Percentiles rank a stretch among this genome's conserved stretches.
These are phyloP conservation scores for Gossypium ekmanianum DNA, from an alignment of 345 rosid species.

Conservation along the genomic window DNA sequence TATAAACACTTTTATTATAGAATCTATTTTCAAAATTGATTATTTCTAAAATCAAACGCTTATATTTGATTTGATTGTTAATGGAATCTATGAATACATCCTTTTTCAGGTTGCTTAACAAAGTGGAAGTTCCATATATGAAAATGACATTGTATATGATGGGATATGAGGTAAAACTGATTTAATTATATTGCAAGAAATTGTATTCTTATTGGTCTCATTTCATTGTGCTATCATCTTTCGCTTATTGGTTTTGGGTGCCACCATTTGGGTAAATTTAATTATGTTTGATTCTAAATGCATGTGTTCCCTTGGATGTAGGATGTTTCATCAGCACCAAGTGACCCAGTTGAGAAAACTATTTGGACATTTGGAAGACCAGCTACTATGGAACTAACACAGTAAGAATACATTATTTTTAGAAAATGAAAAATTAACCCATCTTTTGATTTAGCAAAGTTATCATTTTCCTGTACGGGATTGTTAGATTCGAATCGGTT, in stretches of 20 bases:
- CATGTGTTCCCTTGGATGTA: constrained; percentile 23
- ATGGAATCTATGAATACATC: constrained; percentile 1
- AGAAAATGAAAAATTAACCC: too few relatives aligned
- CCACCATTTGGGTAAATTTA: neutral
- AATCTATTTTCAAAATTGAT: too few relatives aligned
- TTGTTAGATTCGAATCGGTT: too few relatives aligned
- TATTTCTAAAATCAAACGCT: too few relatives aligned
- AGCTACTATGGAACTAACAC: constrained; percentile 87
- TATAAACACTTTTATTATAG: too few relatives aligned
- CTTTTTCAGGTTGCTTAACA: constrained; percentile 61
- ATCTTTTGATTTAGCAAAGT: neutral
- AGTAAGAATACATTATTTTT: constrained; percentile 40
- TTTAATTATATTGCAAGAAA: neutral
- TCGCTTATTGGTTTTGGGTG: neutral
- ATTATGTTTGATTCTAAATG: neutral
- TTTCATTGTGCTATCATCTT: too few relatives aligned
- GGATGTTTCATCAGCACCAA: constrained; percentile 75
- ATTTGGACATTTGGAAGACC: constrained; percentile 76
- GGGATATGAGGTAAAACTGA: constrained; percentile 73
- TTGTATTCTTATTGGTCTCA: too few relatives aligned
- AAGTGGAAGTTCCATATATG: constrained; percentile 86
- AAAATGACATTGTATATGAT: constrained; percentile 85
- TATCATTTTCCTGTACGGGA: neutral
- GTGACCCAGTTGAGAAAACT: constrained; percentile 67
- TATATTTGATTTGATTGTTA: too few relatives aligned